These are phyloP conservation scores for Drechslerella dactyloides DNA, from an alignment of 2,329 filamentous ascomycete species.

Conservation along the genomic window DNA sequence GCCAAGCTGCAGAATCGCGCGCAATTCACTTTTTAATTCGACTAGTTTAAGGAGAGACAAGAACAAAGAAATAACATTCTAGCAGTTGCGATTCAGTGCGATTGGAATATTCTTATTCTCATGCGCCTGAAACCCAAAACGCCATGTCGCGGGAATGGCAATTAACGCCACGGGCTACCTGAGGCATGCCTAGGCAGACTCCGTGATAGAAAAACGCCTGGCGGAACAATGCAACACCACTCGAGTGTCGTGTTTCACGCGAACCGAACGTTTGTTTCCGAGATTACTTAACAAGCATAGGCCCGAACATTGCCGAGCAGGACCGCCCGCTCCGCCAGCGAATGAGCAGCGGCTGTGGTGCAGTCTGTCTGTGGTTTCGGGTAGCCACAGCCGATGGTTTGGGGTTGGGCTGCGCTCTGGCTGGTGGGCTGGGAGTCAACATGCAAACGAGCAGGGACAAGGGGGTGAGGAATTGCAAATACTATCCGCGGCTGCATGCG, in stretches of 20 bases:
- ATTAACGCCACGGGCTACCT: not conserved
- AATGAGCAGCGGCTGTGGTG: too few species aligned
- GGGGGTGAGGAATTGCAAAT: conserved; percentile 7
- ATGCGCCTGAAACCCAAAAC: not conserved
- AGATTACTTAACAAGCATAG: too few species aligned
- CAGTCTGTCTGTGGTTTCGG: too few species aligned
- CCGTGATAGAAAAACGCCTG: not conserved
- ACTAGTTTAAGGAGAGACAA: not conserved
- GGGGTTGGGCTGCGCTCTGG: too few species aligned
- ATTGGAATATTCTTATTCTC: not conserved
- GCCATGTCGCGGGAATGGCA: not conserved
- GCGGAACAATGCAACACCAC: not conserved
- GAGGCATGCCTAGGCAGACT: conserved; percentile 2
- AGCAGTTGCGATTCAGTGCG: conserved; percentile 1
- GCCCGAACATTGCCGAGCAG: too few species aligned
- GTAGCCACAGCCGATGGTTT: too few species aligned
- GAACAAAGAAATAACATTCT: not conserved
- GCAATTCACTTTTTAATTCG: not conserved
- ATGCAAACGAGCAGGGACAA: not conserved
- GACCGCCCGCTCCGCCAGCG: too few species aligned
- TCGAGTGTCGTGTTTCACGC: too few species aligned
- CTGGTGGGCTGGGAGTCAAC: too few species aligned
- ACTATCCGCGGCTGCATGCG: not conserved
- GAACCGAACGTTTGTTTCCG: too few species aligned
- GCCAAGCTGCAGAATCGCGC: not conserved